phyloP scores from a whole-genome alignment of 2,329 filamentous ascomycete species.

The Chrysoporthe cubensis region DNA sequence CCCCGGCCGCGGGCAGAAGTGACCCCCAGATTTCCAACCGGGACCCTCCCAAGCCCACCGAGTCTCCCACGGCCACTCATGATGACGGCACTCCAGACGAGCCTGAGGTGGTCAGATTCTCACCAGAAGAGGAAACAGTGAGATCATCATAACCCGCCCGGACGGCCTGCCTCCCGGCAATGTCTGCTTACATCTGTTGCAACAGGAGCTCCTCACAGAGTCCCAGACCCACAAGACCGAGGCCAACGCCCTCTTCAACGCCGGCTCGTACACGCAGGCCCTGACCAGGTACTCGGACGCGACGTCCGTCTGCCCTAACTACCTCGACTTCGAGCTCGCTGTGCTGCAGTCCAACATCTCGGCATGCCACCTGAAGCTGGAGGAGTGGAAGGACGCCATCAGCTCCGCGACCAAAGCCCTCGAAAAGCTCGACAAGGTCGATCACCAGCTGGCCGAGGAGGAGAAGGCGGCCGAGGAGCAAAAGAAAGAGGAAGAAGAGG shows the following conservation, averaged over 20 bases:
- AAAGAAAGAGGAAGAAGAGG: constrained; percentile 47
- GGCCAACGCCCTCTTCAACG: constrained; percentile 80
- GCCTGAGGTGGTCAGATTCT: constrained; percentile 44
- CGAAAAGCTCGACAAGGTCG: constrained; percentile 70
- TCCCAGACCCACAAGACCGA: constrained; percentile 73
- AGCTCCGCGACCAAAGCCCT: constrained; percentile 74
- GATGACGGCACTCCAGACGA: constrained; percentile 28
- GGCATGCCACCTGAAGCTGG: constrained; percentile 83
- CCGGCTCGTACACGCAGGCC: constrained; percentile 73
- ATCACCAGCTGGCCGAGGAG: constrained; percentile 39
- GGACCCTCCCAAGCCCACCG: constrained; percentile 44
- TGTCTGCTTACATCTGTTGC: background rate
- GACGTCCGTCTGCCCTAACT: constrained; percentile 76
- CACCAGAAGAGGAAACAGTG: constrained; percentile 62
- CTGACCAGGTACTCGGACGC: constrained; percentile 84
- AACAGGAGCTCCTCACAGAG: constrained; percentile 68
- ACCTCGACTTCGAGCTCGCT: constrained; percentile 85
- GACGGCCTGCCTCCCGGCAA: constrained; percentile 6
- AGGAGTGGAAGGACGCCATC: constrained; percentile 83
- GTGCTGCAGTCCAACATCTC: constrained; percentile 88
- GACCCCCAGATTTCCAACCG: constrained; percentile 27
- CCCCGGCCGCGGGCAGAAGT: constrained; percentile 38
- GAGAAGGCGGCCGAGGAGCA: constrained; percentile 43
- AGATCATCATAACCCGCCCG: constrained; percentile 29
- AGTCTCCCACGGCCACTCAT: constrained; percentile 13